Evolutionary conservation across 306 rosid genomes (phyloP).

Genomic region (Acacia melanoxylon): DNA sequence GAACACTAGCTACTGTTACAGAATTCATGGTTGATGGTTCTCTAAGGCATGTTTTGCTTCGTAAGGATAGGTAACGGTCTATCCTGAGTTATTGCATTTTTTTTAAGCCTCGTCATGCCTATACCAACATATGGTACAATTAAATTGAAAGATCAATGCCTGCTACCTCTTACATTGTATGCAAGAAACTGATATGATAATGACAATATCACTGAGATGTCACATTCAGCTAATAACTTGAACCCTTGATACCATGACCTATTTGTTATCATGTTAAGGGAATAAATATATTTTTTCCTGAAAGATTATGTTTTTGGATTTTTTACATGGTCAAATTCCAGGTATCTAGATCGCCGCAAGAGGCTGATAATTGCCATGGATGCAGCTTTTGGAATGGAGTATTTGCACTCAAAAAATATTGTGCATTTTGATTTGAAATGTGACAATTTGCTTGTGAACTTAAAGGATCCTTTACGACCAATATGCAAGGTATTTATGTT

Average conservation of each 20-base stretch:
- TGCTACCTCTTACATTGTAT: neutral
- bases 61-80: slow-evolving; percentile 71
- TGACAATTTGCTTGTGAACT: slow-evolving; percentile 88
- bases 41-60: slow-evolving; percentile 81
- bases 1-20: slow-evolving; percentile 79
- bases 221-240: neutral
- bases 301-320: neutral
- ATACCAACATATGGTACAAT: neutral
- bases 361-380: slow-evolving; percentile 88
- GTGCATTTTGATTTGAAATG: slow-evolving; percentile 93
- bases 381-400: slow-evolving; percentile 97
- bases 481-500: slow-evolving; percentile 73
- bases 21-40: slow-evolving; percentile 95
- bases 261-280: slow-evolving; percentile 7
- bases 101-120: neutral
- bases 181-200: neutral
- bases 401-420: slow-evolving; percentile 80
- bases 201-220: neutral
- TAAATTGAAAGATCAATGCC: neutral
- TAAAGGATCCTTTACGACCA: slow-evolving; percentile 81
- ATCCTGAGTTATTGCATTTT: slow-evolving; percentile 24
- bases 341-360: slow-evolving; percentile 88
- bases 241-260: neutral
- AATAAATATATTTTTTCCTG: neutral
- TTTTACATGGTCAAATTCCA: slow-evolving; percentile 37